Evolutionary conservation across 805 yeast genomes (phyloP).

Genomic region (Debaryomyces tyrocola): DNA sequence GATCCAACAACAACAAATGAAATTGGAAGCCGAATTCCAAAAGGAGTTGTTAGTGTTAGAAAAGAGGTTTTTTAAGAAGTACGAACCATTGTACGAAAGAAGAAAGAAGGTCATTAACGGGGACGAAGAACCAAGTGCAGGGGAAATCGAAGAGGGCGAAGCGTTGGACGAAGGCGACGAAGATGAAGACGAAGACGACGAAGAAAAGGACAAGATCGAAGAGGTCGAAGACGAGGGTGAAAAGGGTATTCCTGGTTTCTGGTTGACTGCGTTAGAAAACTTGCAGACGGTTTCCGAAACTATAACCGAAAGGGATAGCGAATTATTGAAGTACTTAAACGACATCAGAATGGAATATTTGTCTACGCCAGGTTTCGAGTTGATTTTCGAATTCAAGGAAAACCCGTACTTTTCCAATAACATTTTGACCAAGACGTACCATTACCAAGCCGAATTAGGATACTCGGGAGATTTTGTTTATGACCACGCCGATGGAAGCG

Average conservation of each 20-base stretch:
- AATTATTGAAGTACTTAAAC: conserved; percentile 64
- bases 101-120: conserved; percentile 77
- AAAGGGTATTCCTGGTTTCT: conserved; percentile 88
- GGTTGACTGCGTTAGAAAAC: conserved; percentile 95
- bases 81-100: conserved; percentile 71
- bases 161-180: conserved; percentile 60
- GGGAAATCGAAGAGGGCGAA: conserved; percentile 78
- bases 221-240: conserved; percentile 38
- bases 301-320: conserved; percentile 87
- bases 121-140: conserved; percentile 69
- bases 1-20: conserved; percentile 75
- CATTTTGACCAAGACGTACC: conserved; percentile 79
- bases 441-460: conserved; percentile 90
- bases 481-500: conserved; percentile 92
- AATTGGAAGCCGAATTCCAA: conserved; percentile 88
- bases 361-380: conserved; percentile 82
- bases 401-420: conserved; percentile 79
- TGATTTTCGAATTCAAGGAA: conserved; percentile 74
- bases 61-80: conserved; percentile 69
- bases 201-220: conserved; percentile 45
- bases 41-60: conserved; percentile 84
- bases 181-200: conserved; percentile 41
- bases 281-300: conserved; percentile 77
- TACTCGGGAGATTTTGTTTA: conserved; percentile 95
- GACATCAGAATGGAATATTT: conserved; percentile 81